Base-by-base conservation (phyloP, 768 basidiomycete genomes). In the Mycena belliarum region DNA sequence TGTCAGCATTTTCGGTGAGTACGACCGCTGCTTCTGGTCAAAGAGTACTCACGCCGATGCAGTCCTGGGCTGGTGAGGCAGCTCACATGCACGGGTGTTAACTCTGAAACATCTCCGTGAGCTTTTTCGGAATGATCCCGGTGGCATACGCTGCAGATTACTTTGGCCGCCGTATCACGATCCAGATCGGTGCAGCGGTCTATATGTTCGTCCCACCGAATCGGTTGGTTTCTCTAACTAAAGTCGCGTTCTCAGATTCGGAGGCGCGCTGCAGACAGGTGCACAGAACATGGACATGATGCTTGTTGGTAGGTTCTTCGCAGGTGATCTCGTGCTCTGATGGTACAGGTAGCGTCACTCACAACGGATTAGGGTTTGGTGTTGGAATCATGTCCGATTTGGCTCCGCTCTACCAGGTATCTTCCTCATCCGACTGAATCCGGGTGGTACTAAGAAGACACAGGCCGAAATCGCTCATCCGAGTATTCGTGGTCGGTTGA, bases 391-490 rank as follows among this genome's bases (percentile, higher is more conserved):
- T 82, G 60, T 76, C 80, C 9, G 78, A 81, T 66, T 68, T 80
- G 18, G 78, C 79, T 6, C 77, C 80, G 25, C 65, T 85, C 11
- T 84, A 85, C 66, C 82, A 85, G 69, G 76, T 72, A 55, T 33
- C 35, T 49, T 20, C 2, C 25, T 4, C 5, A 9, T 35, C 29
- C 37, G 6, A 23, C 15, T 18, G 4, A 23, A 6, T 35, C 29
- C 23, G 11, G 12, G 6, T 4, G 21, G 14, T 4, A 8, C 24
- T 24, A 21, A 56, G 18, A 12, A 49, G 16, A 46, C 4, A 20
- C 37, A 76, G 71, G 78, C 82, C 18, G 82, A 84, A 68, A 84
- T 85, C 49, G 80, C 82, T 2, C 81, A 82, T 56, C 81, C 82
- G 0, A 79, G 77, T 69, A 82, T 82, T 41, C 74, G 81, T n/a